Evolutionary conservation across 169 alveolate genomes (phyloP).

Genomic region (Plasmodium inui): DNA sequence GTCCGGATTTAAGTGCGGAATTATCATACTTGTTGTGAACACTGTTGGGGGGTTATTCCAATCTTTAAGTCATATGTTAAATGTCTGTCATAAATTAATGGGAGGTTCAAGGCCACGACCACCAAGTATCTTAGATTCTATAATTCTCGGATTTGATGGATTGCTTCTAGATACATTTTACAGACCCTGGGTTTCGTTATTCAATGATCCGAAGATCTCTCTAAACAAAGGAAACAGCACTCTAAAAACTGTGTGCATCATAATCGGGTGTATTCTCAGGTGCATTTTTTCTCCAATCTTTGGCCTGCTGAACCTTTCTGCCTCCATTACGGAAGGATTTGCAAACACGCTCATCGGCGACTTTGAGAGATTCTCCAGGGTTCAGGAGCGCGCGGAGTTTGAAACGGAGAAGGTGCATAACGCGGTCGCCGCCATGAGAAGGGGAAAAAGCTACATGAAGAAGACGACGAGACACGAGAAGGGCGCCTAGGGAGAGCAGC

Average conservation of each 20-base stretch:
- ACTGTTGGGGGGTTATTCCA: slow-evolving; percentile 92
- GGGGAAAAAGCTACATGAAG: slow-evolving; percentile 16
- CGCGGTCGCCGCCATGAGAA: slow-evolving; percentile 11
- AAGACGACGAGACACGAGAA: not conserved
- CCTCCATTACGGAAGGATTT: slow-evolving; percentile 92
- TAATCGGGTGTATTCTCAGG: slow-evolving; percentile 78
- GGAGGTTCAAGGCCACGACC: slow-evolving; percentile 93
- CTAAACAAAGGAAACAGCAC: slow-evolving; percentile 79
- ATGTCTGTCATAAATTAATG: slow-evolving; percentile 89
- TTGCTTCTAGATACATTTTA: slow-evolving; percentile 88
- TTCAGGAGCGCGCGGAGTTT: slow-evolving; percentile 84
- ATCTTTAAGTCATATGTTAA: slow-evolving; percentile 88
- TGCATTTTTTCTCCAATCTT: slow-evolving; percentile 89
- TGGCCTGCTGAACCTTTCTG: slow-evolving; percentile 88
- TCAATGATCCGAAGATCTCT: slow-evolving; percentile 81
- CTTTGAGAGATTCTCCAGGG: slow-evolving; percentile 91
- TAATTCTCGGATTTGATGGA: slow-evolving; percentile 91
- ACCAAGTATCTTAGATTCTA: slow-evolving; percentile 90
- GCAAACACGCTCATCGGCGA: slow-evolving; percentile 92
- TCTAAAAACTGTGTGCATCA: slow-evolving; percentile 48
- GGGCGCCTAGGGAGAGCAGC: not conserved
- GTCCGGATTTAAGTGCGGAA: slow-evolving; percentile 90
- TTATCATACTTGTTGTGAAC: slow-evolving; percentile 87
- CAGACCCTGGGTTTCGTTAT: slow-evolving; percentile 91
- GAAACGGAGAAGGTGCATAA: slow-evolving; percentile 80